Evolutionary conservation across 177 flowering plant genomes (phyloP).

Genomic region (Telopea speciosissima): DNA sequence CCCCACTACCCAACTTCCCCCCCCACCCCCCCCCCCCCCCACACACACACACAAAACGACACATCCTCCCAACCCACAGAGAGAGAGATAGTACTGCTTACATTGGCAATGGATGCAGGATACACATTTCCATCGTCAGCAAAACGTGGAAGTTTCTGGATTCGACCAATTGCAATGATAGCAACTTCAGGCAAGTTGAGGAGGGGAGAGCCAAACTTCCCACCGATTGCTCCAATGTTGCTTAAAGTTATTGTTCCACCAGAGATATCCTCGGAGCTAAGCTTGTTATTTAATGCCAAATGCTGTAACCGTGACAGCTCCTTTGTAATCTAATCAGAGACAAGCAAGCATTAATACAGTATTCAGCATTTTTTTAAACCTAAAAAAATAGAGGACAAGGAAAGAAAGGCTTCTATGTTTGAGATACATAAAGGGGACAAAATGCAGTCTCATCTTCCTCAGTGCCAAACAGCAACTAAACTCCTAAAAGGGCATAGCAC

Average conservation of each 20-base stretch:
- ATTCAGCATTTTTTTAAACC: background rate
- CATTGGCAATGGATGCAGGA: constrained; percentile 75
- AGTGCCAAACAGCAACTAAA: background rate
- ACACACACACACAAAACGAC: no score
- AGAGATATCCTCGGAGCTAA: constrained; percentile 62
- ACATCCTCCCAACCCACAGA: no score
- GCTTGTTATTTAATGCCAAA: constrained; percentile 68
- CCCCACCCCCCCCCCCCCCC: no score
- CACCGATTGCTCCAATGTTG: constrained; percentile 97
- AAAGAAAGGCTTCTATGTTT: background rate
- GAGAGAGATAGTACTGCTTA: constrained; percentile 26
- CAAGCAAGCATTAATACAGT: constrained; percentile 5
- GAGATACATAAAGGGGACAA: background rate
- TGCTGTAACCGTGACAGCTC: constrained; percentile 73
- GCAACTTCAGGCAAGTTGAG: constrained; percentile 90
- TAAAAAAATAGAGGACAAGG: background rate
- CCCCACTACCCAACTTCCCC: no score
- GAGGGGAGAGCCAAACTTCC: constrained; percentile 81
- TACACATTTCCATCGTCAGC: constrained; percentile 62
- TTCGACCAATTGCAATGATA: constrained; percentile 85
- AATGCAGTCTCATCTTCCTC: background rate
- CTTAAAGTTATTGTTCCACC: constrained; percentile 92
- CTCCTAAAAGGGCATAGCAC: background rate
- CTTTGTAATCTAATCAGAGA: constrained; percentile 58
- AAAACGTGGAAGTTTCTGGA: constrained; percentile 65